Conservation (phyloP, 2,329 filamentous ascomycete genomes). For the Phyllosticta ampelicida region DNA sequence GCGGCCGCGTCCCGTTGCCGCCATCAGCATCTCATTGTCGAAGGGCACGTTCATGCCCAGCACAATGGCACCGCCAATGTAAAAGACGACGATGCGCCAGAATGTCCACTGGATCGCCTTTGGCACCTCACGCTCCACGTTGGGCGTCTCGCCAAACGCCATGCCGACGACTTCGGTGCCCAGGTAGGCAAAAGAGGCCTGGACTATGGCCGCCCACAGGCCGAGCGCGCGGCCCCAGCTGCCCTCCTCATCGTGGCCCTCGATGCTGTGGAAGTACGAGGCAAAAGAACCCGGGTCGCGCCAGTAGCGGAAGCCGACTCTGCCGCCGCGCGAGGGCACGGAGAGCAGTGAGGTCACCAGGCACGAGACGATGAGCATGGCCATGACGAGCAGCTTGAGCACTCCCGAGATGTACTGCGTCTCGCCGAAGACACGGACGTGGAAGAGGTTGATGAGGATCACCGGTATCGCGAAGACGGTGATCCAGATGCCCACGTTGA, state of each 20-base stretch:
- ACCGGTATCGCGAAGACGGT: slow-evolving; percentile 40
- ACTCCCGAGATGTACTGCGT: slow-evolving; percentile 37
- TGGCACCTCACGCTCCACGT: slow-evolving; percentile 54
- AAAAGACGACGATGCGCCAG: slow-evolving; percentile 35
- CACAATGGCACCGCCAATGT: slow-evolving; percentile 37
- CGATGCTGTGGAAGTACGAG: slow-evolving; percentile 34
- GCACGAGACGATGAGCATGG: slow-evolving; percentile 37
- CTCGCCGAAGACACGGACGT: slow-evolving; percentile 23
- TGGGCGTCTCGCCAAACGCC: slow-evolving; percentile 50
- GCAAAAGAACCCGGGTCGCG: slow-evolving; percentile 38
- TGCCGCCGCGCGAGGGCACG: slow-evolving; percentile 41
- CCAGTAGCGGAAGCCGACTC: slow-evolving; percentile 59
- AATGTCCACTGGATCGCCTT: slow-evolving; percentile 39
- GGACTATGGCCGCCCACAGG: slow-evolving; percentile 43
- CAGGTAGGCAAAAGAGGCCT: slow-evolving; percentile 59
- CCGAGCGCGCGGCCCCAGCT: slow-evolving; percentile 31
- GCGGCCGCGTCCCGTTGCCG: slow-evolving; percentile 21
- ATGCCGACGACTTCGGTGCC: slow-evolving; percentile 42
- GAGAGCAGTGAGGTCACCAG: slow-evolving; percentile 24
- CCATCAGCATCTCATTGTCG: slow-evolving; percentile 39
- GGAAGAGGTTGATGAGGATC: slow-evolving; percentile 11
- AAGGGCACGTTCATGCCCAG: slow-evolving; percentile 48
- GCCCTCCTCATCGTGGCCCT: slow-evolving; percentile 22
- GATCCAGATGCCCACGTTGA: slow-evolving; percentile 46
- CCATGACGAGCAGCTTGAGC: slow-evolving; percentile 30